Evolutionary conservation across 2,329 filamentous ascomycete genomes (phyloP).

Genomic region (Colletotrichum ledebouriae): DNA sequence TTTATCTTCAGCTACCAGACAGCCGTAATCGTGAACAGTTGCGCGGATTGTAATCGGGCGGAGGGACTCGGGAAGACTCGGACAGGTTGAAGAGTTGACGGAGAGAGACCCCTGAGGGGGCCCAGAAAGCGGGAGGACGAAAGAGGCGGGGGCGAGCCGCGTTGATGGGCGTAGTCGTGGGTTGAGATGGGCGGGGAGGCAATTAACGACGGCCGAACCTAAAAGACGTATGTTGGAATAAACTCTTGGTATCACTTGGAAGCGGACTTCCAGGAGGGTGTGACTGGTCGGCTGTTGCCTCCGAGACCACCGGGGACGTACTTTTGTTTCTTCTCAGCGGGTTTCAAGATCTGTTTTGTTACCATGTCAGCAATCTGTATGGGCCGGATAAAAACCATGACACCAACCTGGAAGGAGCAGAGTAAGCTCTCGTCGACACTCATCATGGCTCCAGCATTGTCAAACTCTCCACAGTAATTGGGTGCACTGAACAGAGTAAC

Average conservation of each 20-base stretch:
- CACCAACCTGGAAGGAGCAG: conserved; percentile 94
- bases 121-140: conserved; percentile 35
- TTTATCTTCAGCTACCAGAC: conserved; percentile 46
- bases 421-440: conserved; percentile 98
- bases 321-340: conserved; percentile 99
- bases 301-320: conserved; percentile 85
- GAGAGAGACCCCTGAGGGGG: conserved; percentile 12
- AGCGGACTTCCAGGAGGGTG: conserved; percentile 76
- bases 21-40: conserved; percentile 45
- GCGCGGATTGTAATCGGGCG: conserved; percentile 42
- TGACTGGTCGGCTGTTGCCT: conserved; percentile 74
- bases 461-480: conserved; percentile 99
- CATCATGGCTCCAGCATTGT: conserved; percentile 99
- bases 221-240: conserved; percentile 82
- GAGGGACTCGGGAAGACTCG: conserved; percentile 41
- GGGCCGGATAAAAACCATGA: neutral
- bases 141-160: conserved; percentile 23
- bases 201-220: conserved; percentile 96
- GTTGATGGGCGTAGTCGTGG: conserved; percentile 31
- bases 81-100: conserved; percentile 40
- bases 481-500: conserved; percentile 98
- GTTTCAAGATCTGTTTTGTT: conserved; percentile 90
- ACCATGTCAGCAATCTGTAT: conserved; percentile 29
- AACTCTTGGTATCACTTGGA: conserved; percentile 76
- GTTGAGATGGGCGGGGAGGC: conserved; percentile 43